Evolutionary conservation across 306 rosid genomes (phyloP).

Genomic region (Cajanus cajan): DNA sequence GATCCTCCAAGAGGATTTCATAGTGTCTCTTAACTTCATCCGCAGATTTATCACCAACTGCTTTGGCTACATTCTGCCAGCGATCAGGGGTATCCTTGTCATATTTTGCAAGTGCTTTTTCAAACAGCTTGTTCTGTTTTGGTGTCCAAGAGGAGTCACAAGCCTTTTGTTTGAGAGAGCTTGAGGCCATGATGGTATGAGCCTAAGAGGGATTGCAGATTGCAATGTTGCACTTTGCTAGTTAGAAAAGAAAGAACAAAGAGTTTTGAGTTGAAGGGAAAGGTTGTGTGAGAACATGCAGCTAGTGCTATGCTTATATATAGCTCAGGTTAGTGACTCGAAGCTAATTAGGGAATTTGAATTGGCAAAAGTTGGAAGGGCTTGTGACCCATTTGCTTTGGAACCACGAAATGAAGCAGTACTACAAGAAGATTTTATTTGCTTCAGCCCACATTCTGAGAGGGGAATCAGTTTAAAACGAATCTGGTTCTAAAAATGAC

Average conservation of each 20-base stretch:
- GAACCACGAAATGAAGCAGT: constrained; percentile 49
- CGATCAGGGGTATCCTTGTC: constrained; percentile 64
- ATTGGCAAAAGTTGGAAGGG: constrained; percentile 30
- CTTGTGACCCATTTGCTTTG: constrained; percentile 46
- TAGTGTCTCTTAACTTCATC: constrained; percentile 62
- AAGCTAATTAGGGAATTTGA: constrained; percentile 37
- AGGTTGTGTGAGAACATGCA: constrained; percentile 32
- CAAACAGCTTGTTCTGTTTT: constrained; percentile 60
- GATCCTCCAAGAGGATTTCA: constrained; percentile 61
- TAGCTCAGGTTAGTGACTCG: constrained; percentile 33
- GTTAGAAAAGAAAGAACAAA: not conserved
- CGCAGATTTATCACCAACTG: constrained; percentile 46
- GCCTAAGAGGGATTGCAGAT: not conserved
- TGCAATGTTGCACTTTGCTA: not conserved
- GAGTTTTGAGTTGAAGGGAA: constrained; percentile 2
- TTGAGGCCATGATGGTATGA: constrained; percentile 49
- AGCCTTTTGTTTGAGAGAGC: constrained; percentile 44
- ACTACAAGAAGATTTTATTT: constrained; percentile 16
- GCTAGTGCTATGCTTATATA: constrained; percentile 29
- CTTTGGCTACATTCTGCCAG: constrained; percentile 63
- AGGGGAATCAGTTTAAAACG: constrained; percentile 38
- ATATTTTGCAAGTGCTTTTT: constrained; percentile 56
- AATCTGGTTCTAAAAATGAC: constrained; percentile 32
- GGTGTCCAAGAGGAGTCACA: constrained; percentile 53
- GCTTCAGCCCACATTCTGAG: constrained; percentile 22